Evolutionary conservation across 2,329 filamentous ascomycete genomes (phyloP), one percentile per base, ranked within the genome.

Genomic region (Neonectria coccinea): DNA sequence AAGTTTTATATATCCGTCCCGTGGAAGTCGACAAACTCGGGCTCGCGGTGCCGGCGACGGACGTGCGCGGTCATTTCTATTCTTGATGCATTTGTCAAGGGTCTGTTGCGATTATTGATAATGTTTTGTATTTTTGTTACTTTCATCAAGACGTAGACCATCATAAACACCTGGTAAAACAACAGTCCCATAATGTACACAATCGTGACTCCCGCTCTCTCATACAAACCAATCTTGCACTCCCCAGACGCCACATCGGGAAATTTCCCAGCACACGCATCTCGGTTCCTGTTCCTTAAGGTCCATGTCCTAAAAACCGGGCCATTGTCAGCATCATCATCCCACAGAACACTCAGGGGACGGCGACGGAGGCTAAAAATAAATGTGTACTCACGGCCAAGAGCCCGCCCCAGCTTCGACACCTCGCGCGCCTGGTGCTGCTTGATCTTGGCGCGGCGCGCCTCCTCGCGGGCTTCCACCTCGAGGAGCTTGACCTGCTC

Each of bases 341-440:
- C 39, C 53, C 48, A 44, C 60, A 47, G 25, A n/a, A 14, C 16
- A 48, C 42, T 20, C 52, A 16, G 8, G 22, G 11, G n/a, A 31
- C 9, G 12, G 16, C 22, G 22, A 22, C 22, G 22, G 22, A 50
- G 33, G n/a, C 16, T 14, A 16, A 47, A 22, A 14, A 47, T 7
- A 56, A 54, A 52, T 18, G 2, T 33, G 42, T 7, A 88, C 86
- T 80, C 82, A 91, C 89, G 86, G 60, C 90, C 89, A 63, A 92
- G 85, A n/a, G 86, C 84, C 77, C 89, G 88, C n/a, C 88, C 89
- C 56, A 89, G 83, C 86, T 90, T 91, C 6, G 86, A 88, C 31
- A 92, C 84, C 72, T 88, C 86, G 70, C 82, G 84, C 1, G 89
- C 90, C 73, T 91, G 87, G 56, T 84, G 82, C 78, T 90, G 85